Evolutionary conservation across 805 yeast genomes (phyloP).

Genomic region (Lachancea mirantina): DNA sequence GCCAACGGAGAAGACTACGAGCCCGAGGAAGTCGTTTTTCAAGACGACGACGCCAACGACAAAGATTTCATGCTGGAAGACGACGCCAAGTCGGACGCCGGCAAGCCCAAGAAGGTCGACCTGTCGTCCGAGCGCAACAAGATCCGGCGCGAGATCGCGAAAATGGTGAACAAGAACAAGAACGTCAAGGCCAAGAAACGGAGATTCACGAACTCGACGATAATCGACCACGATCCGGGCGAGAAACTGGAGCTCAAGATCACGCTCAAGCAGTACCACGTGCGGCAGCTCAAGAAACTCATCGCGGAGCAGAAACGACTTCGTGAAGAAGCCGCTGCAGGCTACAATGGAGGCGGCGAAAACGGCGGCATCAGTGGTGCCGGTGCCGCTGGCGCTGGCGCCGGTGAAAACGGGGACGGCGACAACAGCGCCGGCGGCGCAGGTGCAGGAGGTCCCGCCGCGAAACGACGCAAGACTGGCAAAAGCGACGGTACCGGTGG

Average conservation of each 20-base stretch:
- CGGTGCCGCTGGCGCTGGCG: background rate
- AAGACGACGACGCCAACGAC: conserved; percentile 20
- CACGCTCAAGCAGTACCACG: conserved; percentile 31
- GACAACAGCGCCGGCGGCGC: conserved; percentile 11
- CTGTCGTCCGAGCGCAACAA: conserved; percentile 22
- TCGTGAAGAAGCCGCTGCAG: conserved; percentile 17
- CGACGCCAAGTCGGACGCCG: conserved; percentile 10
- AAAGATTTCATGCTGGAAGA: conserved; percentile 21
- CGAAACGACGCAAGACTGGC: conserved; percentile 11
- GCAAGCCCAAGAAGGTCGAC: conserved; percentile 17
- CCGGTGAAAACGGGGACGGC: conserved; percentile 9
- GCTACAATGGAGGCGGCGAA: too few species aligned
- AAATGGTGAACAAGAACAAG: conserved; percentile 26
- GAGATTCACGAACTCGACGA: conserved; percentile 27
- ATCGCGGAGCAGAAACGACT: conserved; percentile 26
- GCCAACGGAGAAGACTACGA: conserved; percentile 9
- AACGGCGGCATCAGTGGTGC: conserved; percentile 1
- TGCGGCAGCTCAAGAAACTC: conserved; percentile 23
- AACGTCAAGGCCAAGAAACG: conserved; percentile 27
- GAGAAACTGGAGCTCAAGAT: conserved; percentile 20
- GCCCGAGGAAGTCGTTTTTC: conserved; percentile 9
- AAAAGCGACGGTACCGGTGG: conserved; percentile 2
- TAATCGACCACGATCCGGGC: conserved; percentile 21
- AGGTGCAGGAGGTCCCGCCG: conserved; percentile 6
- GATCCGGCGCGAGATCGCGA: conserved; percentile 25